phyloP scores from a whole-genome alignment of 768 basidiomycete species.

The Serendipita sp. region DNA sequence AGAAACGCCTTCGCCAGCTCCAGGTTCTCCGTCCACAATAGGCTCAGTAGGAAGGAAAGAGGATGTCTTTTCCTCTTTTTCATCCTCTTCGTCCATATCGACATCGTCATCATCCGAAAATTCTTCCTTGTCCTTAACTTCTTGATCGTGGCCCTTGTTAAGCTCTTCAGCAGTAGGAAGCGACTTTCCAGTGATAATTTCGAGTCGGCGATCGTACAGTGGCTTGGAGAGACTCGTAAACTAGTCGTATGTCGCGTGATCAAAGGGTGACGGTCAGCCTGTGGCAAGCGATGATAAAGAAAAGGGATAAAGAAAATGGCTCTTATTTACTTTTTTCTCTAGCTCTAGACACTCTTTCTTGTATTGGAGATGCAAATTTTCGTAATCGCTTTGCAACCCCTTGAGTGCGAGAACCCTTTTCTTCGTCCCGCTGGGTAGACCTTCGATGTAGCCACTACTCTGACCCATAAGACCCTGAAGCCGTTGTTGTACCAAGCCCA shows the following conservation, averaged over 20 bases:
- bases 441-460: constrained; percentile 90
- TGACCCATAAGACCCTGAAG: constrained; percentile 74
- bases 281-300: not conserved
- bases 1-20: constrained; percentile 41
- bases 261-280: not conserved
- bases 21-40: constrained; percentile 16
- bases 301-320: constrained; percentile 13
- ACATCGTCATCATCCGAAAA: constrained; percentile 17
- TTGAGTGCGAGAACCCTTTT: constrained; percentile 80
- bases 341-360: constrained; percentile 89
- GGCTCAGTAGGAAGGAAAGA: constrained; percentile 18
- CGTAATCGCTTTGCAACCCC: constrained; percentile 83
- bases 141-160: constrained; percentile 55
- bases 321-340: constrained; percentile 64
- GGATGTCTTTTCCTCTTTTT: constrained; percentile 43
- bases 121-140: constrained; percentile 50
- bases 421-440: constrained; percentile 64
- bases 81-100: constrained; percentile 15
- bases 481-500: constrained; percentile 76
- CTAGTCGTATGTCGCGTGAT: constrained; percentile 11
- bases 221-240: constrained; percentile 36
- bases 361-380: constrained; percentile 81
- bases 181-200: constrained; percentile 63
- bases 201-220: constrained; percentile 69
- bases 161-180: constrained; percentile 69